A percentile compares a stretch with the other conserved stretches of the same genome.
Conservation (phyloP, 257 asterid genomes). For the Solanum virginianum region DNA sequence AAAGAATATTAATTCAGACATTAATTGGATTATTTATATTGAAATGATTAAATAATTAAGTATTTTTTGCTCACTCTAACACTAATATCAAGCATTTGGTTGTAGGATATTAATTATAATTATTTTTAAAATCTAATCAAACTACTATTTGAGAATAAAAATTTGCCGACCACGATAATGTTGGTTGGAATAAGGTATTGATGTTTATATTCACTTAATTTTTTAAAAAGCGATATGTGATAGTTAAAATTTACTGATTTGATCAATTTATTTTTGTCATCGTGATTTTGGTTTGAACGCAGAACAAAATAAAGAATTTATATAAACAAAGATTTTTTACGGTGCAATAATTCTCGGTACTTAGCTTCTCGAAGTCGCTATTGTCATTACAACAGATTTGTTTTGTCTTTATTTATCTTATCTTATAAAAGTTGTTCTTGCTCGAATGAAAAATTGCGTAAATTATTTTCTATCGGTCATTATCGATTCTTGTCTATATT, state of each 20-base stretch:
- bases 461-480: neutral
- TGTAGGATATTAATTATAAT: neutral
- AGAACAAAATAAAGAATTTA: neutral
- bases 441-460: neutral
- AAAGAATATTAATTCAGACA: neutral
- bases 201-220: neutral
- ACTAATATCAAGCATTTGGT: neutral
- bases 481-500: neutral
- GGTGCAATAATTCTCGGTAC: no score
- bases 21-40: neutral
- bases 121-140: neutral
- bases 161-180: neutral
- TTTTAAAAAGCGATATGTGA: rapidly evolving
- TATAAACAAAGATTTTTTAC: neutral
- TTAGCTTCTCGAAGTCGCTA: neutral
- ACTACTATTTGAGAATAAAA: neutral
- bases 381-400: neutral
- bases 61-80: neutral
- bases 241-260: neutral
- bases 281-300: no score
- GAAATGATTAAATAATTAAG: neutral
- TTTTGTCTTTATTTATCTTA: neutral
- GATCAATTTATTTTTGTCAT: neutral
- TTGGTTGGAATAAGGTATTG: neutral
- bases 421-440: neutral